Evolutionary conservation across 2,329 filamentous ascomycete species (phyloP).

Genomic region (Lasiodiplodia hormozganensis): DNA sequence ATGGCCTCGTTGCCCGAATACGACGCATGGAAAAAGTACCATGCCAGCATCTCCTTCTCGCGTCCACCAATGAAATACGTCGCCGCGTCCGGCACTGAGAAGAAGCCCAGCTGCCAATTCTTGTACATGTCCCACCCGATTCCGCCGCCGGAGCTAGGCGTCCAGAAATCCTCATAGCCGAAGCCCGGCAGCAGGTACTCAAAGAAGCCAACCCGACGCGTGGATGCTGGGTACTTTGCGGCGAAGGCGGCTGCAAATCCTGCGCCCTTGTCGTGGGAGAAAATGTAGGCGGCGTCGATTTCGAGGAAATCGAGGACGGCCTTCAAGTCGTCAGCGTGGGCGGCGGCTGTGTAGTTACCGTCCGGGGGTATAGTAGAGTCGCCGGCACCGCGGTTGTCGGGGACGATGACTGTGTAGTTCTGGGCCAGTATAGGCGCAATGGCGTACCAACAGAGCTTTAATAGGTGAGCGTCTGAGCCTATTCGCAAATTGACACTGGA

Average conservation of each 20-base stretch:
- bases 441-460: conserved; percentile 6
- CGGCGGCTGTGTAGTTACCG: conserved; percentile 51
- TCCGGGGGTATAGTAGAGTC: conserved; percentile 47
- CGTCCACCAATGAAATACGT: conserved; percentile 54
- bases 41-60: conserved; percentile 53
- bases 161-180: conserved; percentile 43
- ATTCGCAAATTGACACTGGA: too few relatives aligned
- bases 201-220: conserved; percentile 46
- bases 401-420: conserved; percentile 33
- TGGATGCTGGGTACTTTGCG: conserved; percentile 43
- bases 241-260: conserved; percentile 53
- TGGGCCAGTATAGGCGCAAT: background rate
- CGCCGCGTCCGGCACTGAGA: conserved; percentile 55
- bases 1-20: conserved; percentile 51
- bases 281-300: conserved; percentile 46
- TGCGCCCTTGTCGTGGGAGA: conserved; percentile 56
- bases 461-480: too few relatives aligned
- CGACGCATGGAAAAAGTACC: conserved; percentile 56
- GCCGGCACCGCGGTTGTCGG: conserved; percentile 32
- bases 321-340: conserved; percentile 38
- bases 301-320: conserved; percentile 39
- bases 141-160: conserved; percentile 35
- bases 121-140: conserved; percentile 50
- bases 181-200: conserved; percentile 55
- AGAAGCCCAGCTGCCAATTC: conserved; percentile 49